Conservation (phyloP, 768 basidiomycete species). For the Exidia glandulosa region DNA sequence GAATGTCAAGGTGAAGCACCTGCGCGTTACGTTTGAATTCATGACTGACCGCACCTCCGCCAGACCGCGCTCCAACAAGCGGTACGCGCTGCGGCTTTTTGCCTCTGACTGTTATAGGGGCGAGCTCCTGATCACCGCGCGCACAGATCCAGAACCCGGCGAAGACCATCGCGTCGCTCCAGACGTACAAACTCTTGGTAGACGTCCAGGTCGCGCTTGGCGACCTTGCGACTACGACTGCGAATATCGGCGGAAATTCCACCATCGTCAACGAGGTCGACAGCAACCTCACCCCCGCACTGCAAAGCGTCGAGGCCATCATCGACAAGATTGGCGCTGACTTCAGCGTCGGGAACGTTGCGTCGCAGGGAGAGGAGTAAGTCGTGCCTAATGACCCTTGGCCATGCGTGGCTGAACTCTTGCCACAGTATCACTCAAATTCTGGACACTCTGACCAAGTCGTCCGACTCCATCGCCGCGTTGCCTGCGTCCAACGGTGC, state of each 20-base stretch:
- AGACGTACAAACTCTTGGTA: constrained; percentile 2
- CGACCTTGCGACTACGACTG: not conserved
- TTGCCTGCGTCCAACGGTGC: not conserved
- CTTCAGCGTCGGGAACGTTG: constrained; percentile 4
- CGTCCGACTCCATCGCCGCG: not conserved
- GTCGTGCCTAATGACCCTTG: not conserved
- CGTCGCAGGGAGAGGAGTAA: not conserved
- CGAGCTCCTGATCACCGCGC: not conserved
- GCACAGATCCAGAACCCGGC: not conserved
- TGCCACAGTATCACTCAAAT: not conserved
- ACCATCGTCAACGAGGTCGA: not conserved
- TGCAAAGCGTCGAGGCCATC: not conserved
- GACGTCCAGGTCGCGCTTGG: constrained; percentile 1
- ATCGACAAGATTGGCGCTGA: constrained; percentile 5
- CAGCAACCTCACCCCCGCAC: not conserved
- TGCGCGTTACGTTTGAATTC: too few relatives aligned
- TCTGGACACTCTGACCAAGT: not conserved
- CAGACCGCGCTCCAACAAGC: not conserved
- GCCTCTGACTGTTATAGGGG: too few relatives aligned
- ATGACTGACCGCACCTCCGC: too few relatives aligned
- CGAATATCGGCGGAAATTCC: not conserved
- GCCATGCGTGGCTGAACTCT: not conserved
- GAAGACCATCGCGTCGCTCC: constrained; percentile 1
- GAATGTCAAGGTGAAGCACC: too few relatives aligned
- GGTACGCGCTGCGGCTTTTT: not conserved